These are phyloP conservation scores for Curvularia lunata DNA, from an alignment of 2,329 filamentous ascomycete species.

Conservation along the genomic window DNA sequence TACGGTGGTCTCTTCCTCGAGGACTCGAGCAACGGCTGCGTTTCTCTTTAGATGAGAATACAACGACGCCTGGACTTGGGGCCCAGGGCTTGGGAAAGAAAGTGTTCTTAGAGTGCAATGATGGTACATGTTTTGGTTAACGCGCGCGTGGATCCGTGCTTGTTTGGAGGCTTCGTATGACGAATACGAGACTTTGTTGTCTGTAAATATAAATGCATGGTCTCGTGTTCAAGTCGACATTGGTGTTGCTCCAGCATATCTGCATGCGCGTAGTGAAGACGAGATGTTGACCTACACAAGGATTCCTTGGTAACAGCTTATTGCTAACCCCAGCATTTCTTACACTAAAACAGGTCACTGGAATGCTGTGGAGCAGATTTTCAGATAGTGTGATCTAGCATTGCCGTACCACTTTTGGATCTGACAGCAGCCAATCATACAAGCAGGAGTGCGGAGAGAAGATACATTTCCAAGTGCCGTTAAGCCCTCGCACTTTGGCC, in stretches of 20 bases:
- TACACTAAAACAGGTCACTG: neutral
- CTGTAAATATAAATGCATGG: neutral
- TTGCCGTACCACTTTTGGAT: neutral
- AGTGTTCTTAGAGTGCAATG: neutral
- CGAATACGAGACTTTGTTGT: neutral
- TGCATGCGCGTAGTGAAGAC: neutral
- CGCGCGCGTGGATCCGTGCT: neutral
- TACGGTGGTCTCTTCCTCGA: constrained; percentile 51
- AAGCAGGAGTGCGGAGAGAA: neutral
- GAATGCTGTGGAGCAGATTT: neutral
- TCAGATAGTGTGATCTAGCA: neutral
- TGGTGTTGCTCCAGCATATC: neutral
- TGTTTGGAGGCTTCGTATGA: neutral
- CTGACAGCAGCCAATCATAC: neutral
- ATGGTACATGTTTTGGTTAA: neutral
- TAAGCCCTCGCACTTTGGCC: constrained; percentile 6
- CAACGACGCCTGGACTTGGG: neutral
- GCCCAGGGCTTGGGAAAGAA: neutral
- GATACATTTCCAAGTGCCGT: constrained; percentile 19
- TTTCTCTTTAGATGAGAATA: constrained; percentile 32
- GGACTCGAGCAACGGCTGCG: constrained; percentile 44
- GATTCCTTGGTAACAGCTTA: neutral
- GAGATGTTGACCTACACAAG: neutral
- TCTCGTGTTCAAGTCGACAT: neutral
- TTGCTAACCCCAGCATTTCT: neutral